Evolutionary conservation across 2,329 filamentous ascomycete genomes (phyloP).

Genomic region (Rhynchosporium secalis): DNA sequence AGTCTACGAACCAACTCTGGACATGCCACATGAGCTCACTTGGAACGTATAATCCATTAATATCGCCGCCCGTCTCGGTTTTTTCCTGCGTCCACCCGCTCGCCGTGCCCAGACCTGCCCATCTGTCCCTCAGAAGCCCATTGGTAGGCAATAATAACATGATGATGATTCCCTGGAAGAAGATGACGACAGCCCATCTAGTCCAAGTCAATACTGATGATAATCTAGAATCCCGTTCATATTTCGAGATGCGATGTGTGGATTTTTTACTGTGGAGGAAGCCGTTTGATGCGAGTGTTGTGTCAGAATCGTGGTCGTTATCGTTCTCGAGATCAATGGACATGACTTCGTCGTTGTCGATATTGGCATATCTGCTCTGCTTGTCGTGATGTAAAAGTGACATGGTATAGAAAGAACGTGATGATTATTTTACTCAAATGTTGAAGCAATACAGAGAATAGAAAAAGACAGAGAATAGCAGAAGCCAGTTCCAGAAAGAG

Average conservation of each 20-base stretch:
- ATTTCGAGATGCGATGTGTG: conserved; percentile 18
- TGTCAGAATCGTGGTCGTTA: conserved; percentile 32
- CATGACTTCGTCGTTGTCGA: conserved; percentile 11
- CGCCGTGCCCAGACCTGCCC: conserved; percentile 12
- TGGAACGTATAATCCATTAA: conserved; percentile 40
- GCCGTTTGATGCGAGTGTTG: conserved; percentile 31
- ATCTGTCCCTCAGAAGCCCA: conserved; percentile 23
- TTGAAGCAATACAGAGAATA: background rate
- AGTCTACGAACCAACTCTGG: background rate
- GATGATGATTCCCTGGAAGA: conserved; percentile 36
- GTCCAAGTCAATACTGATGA: conserved; percentile 33
- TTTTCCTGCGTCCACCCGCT: conserved; percentile 24
- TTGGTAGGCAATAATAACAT: conserved; percentile 31
- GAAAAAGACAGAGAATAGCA: background rate
- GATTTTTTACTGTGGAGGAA: conserved; percentile 26
- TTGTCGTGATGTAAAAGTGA: conserved; percentile 8
- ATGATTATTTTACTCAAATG: background rate
- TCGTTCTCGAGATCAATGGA: conserved; percentile 14
- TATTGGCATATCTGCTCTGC: background rate
- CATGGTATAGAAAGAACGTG: conserved; percentile 16
- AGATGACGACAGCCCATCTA: conserved; percentile 35
- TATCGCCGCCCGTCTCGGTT: conserved; percentile 40
- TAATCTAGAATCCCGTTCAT: conserved; percentile 18
- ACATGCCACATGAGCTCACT: conserved; percentile 27
- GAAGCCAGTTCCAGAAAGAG: conserved; percentile 14